These are phyloP conservation scores for Cryptococcus amylolentus DNA, from an alignment of 1,284 basidiomycete species.

Conservation along the genomic window DNA sequence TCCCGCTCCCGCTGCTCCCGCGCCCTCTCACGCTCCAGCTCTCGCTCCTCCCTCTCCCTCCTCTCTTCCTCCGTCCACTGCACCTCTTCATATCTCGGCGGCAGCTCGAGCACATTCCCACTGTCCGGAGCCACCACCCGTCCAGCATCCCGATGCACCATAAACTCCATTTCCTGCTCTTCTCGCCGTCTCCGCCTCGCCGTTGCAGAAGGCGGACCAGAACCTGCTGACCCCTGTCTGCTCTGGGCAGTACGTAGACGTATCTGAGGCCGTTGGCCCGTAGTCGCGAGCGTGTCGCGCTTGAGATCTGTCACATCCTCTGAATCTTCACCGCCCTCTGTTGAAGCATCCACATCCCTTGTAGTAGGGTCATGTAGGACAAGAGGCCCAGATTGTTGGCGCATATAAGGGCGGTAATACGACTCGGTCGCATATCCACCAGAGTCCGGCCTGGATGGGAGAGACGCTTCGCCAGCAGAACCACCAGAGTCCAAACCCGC, in stretches of 20 bases:
- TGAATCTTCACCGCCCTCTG: conserved; percentile 7
- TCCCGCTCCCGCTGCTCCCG: not conserved
- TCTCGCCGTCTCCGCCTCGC: conserved; percentile 15
- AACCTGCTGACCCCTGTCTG: too few species aligned
- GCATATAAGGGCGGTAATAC: not conserved
- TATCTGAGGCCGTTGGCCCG: too few species aligned
- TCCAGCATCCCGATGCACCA: conserved; percentile 45
- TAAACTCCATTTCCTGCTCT: conserved; percentile 27
- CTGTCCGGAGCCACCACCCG: conserved; percentile 12
- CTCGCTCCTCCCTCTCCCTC: conserved; percentile 8
- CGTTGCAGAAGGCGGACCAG: not conserved
- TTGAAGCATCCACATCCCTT: conserved; percentile 1
- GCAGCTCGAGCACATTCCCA: conserved; percentile 33
- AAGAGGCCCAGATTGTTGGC: conserved; percentile 20
- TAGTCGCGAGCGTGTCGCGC: conserved; percentile 36
- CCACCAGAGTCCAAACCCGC: not conserved
- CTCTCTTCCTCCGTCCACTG: conserved; percentile 32
- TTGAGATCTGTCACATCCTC: conserved; percentile 29
- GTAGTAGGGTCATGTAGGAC: conserved; percentile 22
- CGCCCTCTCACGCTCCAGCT: not conserved
- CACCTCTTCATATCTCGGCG: conserved; percentile 46
- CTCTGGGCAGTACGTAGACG: too few species aligned
- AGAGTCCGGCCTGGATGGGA: too few species aligned
- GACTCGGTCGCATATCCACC: not conserved
- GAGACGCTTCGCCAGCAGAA: not conserved